Conservation (phyloP, 805 yeast genomes). For the Candida awuae region DNA sequence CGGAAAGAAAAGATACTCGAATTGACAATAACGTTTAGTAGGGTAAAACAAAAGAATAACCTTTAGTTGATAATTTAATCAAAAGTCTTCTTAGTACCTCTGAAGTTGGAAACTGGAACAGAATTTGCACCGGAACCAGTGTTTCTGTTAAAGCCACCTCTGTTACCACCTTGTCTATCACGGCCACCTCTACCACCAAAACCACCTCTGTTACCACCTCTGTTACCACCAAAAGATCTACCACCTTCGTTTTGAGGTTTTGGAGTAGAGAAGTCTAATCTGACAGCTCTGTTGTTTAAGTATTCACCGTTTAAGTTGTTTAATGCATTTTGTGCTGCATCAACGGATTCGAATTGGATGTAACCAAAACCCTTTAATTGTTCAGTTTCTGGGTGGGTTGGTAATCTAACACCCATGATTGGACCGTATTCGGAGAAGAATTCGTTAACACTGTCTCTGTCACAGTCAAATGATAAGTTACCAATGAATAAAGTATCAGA, state of each 20-base stretch:
- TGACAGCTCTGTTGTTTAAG: constrained; percentile 86
- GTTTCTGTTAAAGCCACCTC: constrained; percentile 32
- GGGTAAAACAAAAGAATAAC: background rate
- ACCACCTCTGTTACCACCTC: constrained; percentile 22
- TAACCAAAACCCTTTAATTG: constrained; percentile 99
- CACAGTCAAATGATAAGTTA: constrained; percentile 85
- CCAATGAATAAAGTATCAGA: constrained; percentile 95
- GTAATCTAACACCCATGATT: constrained; percentile 85
- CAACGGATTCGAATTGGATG: constrained; percentile 81
- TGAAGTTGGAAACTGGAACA: constrained; percentile 56
- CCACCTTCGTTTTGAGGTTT: constrained; percentile 32
- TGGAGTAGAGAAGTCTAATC: constrained; percentile 93
- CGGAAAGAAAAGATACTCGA: constrained; percentile 11
- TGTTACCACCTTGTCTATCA: constrained; percentile 29
- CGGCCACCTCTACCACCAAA: constrained; percentile 27
- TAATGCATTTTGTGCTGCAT: constrained; percentile 84
- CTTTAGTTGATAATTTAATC: constrained; percentile 38
- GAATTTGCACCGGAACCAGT: constrained; percentile 57
- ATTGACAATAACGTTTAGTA: background rate
- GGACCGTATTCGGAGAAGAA: constrained; percentile 72
- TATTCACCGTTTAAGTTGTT: constrained; percentile 83
- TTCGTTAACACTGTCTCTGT: constrained; percentile 69
- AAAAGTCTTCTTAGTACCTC: constrained; percentile 78
- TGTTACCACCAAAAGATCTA: constrained; percentile 13
- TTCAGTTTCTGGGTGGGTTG: constrained; percentile 97